These are phyloP conservation scores for Lepraria neglecta DNA, from an alignment of 495 filamentous ascomycete genomes.

Conservation along the genomic window DNA sequence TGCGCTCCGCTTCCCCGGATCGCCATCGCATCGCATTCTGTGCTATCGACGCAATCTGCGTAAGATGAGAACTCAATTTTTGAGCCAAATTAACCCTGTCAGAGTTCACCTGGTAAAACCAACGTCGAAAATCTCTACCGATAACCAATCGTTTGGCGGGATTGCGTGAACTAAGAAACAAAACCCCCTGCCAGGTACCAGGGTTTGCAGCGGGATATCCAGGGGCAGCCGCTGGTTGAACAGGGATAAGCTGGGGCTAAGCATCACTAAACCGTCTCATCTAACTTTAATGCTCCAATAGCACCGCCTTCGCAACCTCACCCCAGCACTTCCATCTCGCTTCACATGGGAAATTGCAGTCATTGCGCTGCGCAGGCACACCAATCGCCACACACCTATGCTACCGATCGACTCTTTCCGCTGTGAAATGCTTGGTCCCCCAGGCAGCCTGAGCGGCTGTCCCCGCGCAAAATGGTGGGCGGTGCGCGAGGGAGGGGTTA, in stretches of 20 bases:
- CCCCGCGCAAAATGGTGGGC: too few species aligned
- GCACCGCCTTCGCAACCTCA: not conserved
- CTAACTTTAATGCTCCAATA: not conserved
- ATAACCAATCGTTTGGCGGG: not conserved
- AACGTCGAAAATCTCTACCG: not conserved
- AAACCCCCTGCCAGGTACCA: not conserved
- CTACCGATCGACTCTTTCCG: not conserved
- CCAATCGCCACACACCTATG: not conserved
- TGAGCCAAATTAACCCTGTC: not conserved
- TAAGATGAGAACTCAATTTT: slow-evolving; percentile 6
- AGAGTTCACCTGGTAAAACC: not conserved
- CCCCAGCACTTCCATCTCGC: not conserved
- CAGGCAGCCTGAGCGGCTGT: slow-evolving; percentile 3
- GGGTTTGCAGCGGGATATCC: not conserved
- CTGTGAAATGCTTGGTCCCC: not conserved
- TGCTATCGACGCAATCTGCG: not conserved
- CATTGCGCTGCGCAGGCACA: slow-evolving; percentile 3
- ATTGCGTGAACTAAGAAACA: not conserved
- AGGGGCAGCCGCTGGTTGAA: not conserved
- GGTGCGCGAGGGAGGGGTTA: not conserved
- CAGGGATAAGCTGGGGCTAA: not conserved
- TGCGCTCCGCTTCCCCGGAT: slow-evolving; percentile 7
- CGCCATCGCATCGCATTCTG: not conserved
- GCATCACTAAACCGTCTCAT: not conserved
- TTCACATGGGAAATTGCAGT: slow-evolving; percentile 12